A percentile compares a stretch with the other conserved stretches of the same genome.
phyloP scores from a whole-genome alignment of 352 stramenopile species.

The Phytophthora hybrid region DNA sequence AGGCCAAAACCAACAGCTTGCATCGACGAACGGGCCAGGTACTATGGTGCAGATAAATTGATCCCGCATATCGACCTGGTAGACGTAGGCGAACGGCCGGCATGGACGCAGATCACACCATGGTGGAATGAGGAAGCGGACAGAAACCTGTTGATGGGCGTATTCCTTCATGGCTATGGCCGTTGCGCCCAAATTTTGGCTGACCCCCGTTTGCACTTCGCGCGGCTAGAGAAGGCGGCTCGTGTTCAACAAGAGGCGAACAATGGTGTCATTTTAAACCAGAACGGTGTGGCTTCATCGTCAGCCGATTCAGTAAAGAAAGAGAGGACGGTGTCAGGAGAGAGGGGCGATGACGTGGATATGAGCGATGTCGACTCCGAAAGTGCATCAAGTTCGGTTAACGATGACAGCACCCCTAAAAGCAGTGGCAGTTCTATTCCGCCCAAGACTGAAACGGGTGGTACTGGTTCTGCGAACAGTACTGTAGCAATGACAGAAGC shows the following conservation, averaged over 20 bases:
- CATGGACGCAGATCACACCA: constrained; percentile 84
- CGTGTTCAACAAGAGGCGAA: constrained; percentile 37
- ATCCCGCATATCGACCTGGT: constrained; percentile 67
- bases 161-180: constrained; percentile 89
- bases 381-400: constrained; percentile 54
- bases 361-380: constrained; percentile 64
- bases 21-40: constrained; percentile 76
- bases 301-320: constrained; percentile 26
- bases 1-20: constrained; percentile 53
- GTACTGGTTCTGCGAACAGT: constrained; percentile 2
- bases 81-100: constrained; percentile 76
- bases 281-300: background rate
- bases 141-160: constrained; percentile 78
- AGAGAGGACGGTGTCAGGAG: constrained; percentile 10
- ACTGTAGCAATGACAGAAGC: constrained; percentile 22
- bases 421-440: constrained; percentile 30
- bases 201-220: constrained; percentile 80
- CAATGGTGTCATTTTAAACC: constrained; percentile 7
- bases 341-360: constrained; percentile 33
- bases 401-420: constrained; percentile 41
- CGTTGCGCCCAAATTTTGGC: constrained; percentile 84
- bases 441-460: constrained; percentile 35
- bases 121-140: constrained; percentile 90
- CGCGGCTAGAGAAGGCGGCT: constrained; percentile 64
- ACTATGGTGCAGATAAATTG: constrained; percentile 77